Evolutionary conservation across 208 protist species (phyloP).

Genomic region (Trypanosomatidae sp.): DNA sequence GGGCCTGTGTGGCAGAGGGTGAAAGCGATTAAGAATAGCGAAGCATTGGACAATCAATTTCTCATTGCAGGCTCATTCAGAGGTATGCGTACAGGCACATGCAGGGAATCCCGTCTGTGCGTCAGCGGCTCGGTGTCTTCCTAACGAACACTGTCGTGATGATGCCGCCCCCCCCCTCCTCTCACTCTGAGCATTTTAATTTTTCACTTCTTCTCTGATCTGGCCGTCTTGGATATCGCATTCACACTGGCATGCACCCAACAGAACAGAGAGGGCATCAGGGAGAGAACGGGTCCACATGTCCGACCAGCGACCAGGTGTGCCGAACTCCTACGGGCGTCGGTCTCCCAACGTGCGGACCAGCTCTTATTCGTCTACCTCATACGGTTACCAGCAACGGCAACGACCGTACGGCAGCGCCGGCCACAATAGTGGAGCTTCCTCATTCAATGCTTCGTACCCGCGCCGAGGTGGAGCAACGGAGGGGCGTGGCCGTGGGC

Average conservation of each 20-base stretch:
- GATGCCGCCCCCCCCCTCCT: background rate
- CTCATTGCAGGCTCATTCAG: too few relatives aligned
- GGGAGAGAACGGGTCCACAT: background rate
- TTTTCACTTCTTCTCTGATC: background rate
- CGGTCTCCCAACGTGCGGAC: background rate
- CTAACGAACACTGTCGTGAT: too few relatives aligned
- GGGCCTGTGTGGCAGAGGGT: too few relatives aligned
- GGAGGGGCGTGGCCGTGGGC: constrained; percentile 1
- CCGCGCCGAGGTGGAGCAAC: background rate
- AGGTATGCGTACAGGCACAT: too few relatives aligned
- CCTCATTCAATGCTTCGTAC: background rate
- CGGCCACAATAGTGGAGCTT: background rate
- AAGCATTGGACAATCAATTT: too few relatives aligned
- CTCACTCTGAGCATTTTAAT: background rate
- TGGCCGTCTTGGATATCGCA: background rate
- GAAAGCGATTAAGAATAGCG: too few relatives aligned
- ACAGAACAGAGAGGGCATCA: background rate
- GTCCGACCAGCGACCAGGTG: background rate
- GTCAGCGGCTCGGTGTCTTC: too few relatives aligned
- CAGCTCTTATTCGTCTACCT: background rate
- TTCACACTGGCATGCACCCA: background rate
- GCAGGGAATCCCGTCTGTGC: too few relatives aligned
- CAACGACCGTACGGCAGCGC: constrained; percentile 3
- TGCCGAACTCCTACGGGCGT: background rate
- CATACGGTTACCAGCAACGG: background rate